Percentiles rank a stretch among this genome's conserved stretches.
Conservation (phyloP, 805 yeast species). For the Candida qinlingensis region DNA sequence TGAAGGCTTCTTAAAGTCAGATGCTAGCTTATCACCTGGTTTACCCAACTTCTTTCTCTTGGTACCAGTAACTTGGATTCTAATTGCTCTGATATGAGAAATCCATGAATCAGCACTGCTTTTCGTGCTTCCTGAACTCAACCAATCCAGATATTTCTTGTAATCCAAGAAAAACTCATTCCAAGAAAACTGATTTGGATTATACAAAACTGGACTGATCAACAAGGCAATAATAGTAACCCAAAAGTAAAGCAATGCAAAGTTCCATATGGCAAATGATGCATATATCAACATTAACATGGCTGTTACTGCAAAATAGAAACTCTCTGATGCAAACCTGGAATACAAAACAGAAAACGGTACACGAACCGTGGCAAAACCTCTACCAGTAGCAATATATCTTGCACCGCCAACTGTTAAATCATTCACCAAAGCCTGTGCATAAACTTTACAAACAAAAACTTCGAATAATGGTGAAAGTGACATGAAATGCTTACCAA, state of each 20-base stretch:
- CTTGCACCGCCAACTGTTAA: conserved; percentile 74
- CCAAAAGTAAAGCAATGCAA: conserved; percentile 57
- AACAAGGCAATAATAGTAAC: conserved; percentile 49
- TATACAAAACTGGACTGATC: conserved; percentile 55
- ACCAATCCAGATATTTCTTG: conserved; percentile 36
- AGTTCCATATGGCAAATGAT: conserved; percentile 58
- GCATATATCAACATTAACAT: conserved; percentile 49
- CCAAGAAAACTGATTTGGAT: conserved; percentile 64
- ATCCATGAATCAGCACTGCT: conserved; percentile 36
- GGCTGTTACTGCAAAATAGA: conserved; percentile 56
- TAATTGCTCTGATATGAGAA: conserved; percentile 40
- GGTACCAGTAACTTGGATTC: conserved; percentile 55
- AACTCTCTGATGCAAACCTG: conserved; percentile 62
- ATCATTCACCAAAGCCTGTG: conserved; percentile 63
- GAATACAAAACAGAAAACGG: conserved; percentile 62
- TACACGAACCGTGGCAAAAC: conserved; percentile 69
- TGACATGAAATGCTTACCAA: conserved; percentile 62
- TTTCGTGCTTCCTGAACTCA: conserved; percentile 46
- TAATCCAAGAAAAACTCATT: conserved; percentile 60
- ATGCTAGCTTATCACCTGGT: conserved; percentile 33
- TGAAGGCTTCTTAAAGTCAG: conserved; percentile 47
- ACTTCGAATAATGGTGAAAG: conserved; percentile 76
- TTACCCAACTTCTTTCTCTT: conserved; percentile 38
- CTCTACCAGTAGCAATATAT: conserved; percentile 80
- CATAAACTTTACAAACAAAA: conserved; percentile 72